Conservation (phyloP, 1,139 yeast species). For the Blastobotrys aristatus region DNA sequence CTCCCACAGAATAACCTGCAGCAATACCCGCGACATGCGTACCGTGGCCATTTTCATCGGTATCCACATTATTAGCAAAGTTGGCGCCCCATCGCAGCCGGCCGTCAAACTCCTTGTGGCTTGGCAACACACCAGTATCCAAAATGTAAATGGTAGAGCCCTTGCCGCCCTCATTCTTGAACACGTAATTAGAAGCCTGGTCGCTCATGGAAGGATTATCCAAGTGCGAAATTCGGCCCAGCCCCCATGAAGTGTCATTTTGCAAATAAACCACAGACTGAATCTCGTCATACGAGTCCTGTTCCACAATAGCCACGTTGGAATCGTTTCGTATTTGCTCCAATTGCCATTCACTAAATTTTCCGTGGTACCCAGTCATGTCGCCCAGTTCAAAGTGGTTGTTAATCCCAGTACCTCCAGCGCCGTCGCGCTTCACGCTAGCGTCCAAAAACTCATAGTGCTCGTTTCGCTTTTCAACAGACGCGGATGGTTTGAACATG, state of each 20-base stretch:
- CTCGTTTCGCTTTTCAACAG: conserved; percentile 10
- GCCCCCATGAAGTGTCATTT: conserved; percentile 50
- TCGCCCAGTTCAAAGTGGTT: conserved; percentile 53
- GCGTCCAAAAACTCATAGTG: conserved; percentile 17
- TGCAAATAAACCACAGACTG: conserved; percentile 32
- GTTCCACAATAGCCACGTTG: conserved; percentile 45
- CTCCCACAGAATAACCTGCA: conserved; percentile 41
- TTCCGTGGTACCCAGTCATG: conserved; percentile 28
- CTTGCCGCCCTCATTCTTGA: conserved; percentile 45
- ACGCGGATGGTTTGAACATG: conserved; percentile 16
- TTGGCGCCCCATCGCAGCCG: conserved; percentile 56
- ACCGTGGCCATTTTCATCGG: conserved; percentile 65
- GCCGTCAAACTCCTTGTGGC: conserved; percentile 49
- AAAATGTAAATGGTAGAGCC: conserved; percentile 52
- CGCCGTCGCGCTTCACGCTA: background rate
- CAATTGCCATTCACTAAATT: conserved; percentile 27
- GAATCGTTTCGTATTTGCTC: conserved; percentile 41
- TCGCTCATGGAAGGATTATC: conserved; percentile 39
- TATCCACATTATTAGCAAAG: conserved; percentile 56
- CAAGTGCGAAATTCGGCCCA: conserved; percentile 46
- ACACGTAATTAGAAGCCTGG: conserved; percentile 38
- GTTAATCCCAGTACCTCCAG: conserved; percentile 42
- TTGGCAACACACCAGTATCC: conserved; percentile 44
- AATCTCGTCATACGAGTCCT: conserved; percentile 37
- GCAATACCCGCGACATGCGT: conserved; percentile 46